A percentile compares a stretch with the other conserved stretches of the same genome.
phyloP scores from a whole-genome alignment of 2,329 filamentous ascomycete species.

The Diaporthe sp. region DNA sequence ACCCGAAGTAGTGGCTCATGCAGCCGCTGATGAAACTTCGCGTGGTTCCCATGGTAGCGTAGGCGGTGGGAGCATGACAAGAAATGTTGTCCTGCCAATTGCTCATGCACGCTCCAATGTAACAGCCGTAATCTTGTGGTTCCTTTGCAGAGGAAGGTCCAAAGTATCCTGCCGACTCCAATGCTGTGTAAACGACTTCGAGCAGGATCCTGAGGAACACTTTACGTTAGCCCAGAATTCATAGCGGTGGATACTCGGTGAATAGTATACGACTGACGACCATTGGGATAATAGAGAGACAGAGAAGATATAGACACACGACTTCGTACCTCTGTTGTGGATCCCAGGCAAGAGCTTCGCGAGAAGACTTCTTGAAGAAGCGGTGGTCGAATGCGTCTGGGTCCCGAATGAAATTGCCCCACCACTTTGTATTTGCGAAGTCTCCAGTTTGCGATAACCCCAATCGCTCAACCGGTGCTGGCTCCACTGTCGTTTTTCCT shows the following conservation, averaged over 20 bases:
- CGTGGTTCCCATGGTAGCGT: constrained; percentile 51
- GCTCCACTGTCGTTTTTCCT: constrained; percentile 36
- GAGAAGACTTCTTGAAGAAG: constrained; percentile 57
- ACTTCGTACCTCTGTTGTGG: constrained; percentile 52
- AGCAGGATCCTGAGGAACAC: not conserved
- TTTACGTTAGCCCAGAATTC: too few relatives aligned
- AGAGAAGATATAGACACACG: constrained; percentile 27
- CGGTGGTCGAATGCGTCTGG: constrained; percentile 53
- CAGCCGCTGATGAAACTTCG: constrained; percentile 52
- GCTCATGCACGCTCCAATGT: not conserved
- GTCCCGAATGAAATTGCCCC: constrained; percentile 46
- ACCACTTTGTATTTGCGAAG: constrained; percentile 27
- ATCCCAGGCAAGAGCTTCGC: constrained; percentile 54
- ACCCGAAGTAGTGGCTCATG: constrained; percentile 54
- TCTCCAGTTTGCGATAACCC: not conserved
- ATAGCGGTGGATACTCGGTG: too few relatives aligned
- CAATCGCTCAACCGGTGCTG: not conserved
- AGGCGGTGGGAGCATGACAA: constrained; percentile 54
- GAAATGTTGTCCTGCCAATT: constrained; percentile 60
- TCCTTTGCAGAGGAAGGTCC: not conserved
- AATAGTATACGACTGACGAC: constrained; percentile 41
- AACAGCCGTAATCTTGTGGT: not conserved
- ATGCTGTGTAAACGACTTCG: not conserved
- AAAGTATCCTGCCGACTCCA: not conserved
- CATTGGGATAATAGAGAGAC: constrained; percentile 44